A percentile compares a stretch with the other conserved stretches of the same genome.
These are phyloP conservation scores for Pyrenophora graminea DNA, from an alignment of 2,329 filamentous ascomycete genomes.

Conservation along the genomic window DNA sequence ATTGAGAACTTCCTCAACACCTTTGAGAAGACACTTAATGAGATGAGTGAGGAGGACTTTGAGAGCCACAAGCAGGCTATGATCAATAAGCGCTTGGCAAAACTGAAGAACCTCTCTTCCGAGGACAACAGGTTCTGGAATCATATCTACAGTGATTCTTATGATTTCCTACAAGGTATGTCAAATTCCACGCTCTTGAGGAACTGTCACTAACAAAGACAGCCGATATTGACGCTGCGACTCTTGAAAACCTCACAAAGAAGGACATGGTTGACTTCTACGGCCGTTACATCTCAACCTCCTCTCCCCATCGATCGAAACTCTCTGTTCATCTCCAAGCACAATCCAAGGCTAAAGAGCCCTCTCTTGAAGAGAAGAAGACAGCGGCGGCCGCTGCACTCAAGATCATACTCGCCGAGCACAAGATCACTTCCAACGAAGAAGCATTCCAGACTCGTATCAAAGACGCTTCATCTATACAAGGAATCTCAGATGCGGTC, in stretches of 20 bases:
- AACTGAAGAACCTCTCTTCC: constrained; percentile 86
- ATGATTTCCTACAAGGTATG: constrained; percentile 85
- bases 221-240: constrained; percentile 76
- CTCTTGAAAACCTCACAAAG: constrained; percentile 76
- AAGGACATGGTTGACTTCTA: constrained; percentile 80
- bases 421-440: constrained; percentile 52
- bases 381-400: constrained; percentile 41
- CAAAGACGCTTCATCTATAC: constrained; percentile 51
- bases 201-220: constrained; percentile 7
- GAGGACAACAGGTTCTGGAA: constrained; percentile 83
- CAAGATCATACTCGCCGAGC: constrained; percentile 52
- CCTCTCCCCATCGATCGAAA: constrained; percentile 76
- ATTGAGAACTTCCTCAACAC: constrained; percentile 81
- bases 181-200: constrained; percentile 14
- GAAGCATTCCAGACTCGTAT: constrained; percentile 52
- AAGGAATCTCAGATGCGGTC: constrained; percentile 57
- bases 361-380: constrained; percentile 50
- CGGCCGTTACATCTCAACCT: constrained; percentile 72
- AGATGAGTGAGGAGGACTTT: constrained; percentile 83
- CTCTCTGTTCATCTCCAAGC: constrained; percentile 82
- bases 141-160: constrained; percentile 82
- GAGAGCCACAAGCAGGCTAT: constrained; percentile 89
- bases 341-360: constrained; percentile 58
- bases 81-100: constrained; percentile 84
- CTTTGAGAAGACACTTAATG: constrained; percentile 67